Base-by-base conservation (phyloP, 768 basidiomycete species). In the Collybia mongolica region DNA sequence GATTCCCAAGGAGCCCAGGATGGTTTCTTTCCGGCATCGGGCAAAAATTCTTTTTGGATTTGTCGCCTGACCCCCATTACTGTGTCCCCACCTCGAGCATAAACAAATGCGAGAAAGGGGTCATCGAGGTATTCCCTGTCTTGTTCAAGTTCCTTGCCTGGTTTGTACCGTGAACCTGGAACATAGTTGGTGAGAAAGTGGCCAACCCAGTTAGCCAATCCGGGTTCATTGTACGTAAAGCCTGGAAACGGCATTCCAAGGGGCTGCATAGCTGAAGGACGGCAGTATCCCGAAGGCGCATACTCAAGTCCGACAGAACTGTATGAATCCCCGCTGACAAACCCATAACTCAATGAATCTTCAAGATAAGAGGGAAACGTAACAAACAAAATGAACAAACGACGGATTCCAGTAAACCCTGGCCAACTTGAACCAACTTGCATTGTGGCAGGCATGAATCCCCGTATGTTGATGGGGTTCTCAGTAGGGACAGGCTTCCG, bases 201-300 rank as follows among this genome's bases (percentile, higher is more conserved):
- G 2, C 83, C 79, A 28, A 86, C 78, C 84, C 84, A 86, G 61
- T 85, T 86, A 6, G 82, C 76, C 36, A 66, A 59, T n/a, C n/a
- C n/a, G n/a, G n/a, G n/a, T 28, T 65, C 72, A 1, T 73, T 73
- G 61, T 64, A 82, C 0, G 80, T 76, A 5, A 56, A 35, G 1
- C 81, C 82, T 18, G 82, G 80, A 53, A 72, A 84, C 3, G 60
- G 55, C 1, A 79, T 63, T 0, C 83, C 80, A 2, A 82, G 62
- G 2, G 82, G 83, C 17, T 71, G 54, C 4, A 69, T 54, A 42
- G 69, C 63, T n/a, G n/a, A n/a, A n/a, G n/a, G n/a, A n/a, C n/a
- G n/a, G n/a, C n/a, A n/a, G n/a, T n/a, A n/a, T n/a, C n/a, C n/a
- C n/a, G 62, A 65, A 1, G 82, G 79, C 36, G 64, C 58, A 17